These are phyloP conservation scores for Cymbopogon flexuosus DNA, from an alignment of 202 grass and related monocot genomes.

Conservation along the genomic window DNA sequence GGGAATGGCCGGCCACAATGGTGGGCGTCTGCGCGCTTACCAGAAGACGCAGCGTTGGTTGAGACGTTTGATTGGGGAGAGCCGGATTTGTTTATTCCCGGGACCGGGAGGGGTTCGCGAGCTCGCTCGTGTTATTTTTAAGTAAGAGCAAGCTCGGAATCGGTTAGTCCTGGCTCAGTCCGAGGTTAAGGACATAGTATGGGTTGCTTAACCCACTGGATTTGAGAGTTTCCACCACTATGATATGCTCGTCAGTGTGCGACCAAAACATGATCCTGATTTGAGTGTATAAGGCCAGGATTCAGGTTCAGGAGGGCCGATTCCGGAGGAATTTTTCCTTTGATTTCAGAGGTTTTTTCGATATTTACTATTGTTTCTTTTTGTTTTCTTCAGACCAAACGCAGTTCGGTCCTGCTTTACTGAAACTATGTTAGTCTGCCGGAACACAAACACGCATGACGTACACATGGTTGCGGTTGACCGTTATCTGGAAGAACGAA, in stretches of 20 bases:
- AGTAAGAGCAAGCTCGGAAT: not conserved
- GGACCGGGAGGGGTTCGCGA: not conserved
- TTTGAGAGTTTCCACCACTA: conserved; percentile 3
- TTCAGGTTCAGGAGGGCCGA: not conserved
- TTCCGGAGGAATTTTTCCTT: not conserved
- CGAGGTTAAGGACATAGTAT: conserved; percentile 8
- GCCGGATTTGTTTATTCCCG: not conserved
- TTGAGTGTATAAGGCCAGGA: not conserved
- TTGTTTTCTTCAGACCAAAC: not conserved
- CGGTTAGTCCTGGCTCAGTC: not conserved
- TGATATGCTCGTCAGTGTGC: not conserved
- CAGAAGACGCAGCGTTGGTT: conserved; percentile 1
- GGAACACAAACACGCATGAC: not conserved
- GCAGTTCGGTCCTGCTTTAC: not conserved
- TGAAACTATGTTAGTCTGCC: not conserved
- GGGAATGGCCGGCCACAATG: conserved; percentile 22
- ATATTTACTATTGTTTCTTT: not conserved
- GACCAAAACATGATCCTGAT: not conserved
- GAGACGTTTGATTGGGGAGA: not conserved
- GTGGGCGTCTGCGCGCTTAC: conserved; percentile 41
- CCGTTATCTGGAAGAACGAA: not conserved
- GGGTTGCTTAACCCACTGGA: not conserved
- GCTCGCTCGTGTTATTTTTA: conserved; percentile 31
- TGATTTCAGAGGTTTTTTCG: not conserved
- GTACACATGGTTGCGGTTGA: not conserved